Conservation (phyloP, 495 filamentous ascomycete species). For the Tetracladium setigerum region DNA sequence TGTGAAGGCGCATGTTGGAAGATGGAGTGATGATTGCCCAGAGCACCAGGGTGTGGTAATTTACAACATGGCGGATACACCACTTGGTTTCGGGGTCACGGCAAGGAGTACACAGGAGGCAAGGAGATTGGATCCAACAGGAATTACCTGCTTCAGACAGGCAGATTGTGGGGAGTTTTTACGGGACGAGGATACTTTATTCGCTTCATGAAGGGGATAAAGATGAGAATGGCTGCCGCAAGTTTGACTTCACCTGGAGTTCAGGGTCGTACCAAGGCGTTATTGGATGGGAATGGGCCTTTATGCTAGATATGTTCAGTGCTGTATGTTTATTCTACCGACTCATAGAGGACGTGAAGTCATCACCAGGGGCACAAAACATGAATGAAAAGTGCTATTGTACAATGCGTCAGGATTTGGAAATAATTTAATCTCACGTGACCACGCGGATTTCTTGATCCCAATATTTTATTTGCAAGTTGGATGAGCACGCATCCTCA, state of each 20-base stretch:
- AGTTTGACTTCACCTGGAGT: background rate
- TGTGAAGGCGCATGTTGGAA: slow-evolving; percentile 84
- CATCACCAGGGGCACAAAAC: too few relatives aligned
- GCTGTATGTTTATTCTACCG: too few relatives aligned
- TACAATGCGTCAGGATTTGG: too few relatives aligned
- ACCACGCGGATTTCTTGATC: too few relatives aligned
- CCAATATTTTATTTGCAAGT: too few relatives aligned
- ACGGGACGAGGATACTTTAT: slow-evolving; percentile 61
- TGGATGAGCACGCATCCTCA: too few relatives aligned
- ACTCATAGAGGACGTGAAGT: too few relatives aligned
- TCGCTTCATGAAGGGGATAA: slow-evolving; percentile 26
- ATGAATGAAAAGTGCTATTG: too few relatives aligned
- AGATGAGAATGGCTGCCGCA: background rate
- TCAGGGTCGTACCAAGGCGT: background rate
- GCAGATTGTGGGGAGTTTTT: slow-evolving; percentile 90
- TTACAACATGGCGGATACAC: slow-evolving; percentile 68
- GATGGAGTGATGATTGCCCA: slow-evolving; percentile 81
- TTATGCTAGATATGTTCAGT: too few relatives aligned
- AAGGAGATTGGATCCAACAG: slow-evolving; percentile 78
- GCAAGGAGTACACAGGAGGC: slow-evolving; percentile 77
- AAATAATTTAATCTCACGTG: too few relatives aligned
- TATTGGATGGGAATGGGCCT: background rate
- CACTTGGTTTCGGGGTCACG: slow-evolving; percentile 78
- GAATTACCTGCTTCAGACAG: slow-evolving; percentile 76
- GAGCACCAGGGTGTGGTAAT: slow-evolving; percentile 71